Base-by-base conservation (phyloP, 2,329 filamentous ascomycete genomes). In the Mycogone perniciosa region DNA sequence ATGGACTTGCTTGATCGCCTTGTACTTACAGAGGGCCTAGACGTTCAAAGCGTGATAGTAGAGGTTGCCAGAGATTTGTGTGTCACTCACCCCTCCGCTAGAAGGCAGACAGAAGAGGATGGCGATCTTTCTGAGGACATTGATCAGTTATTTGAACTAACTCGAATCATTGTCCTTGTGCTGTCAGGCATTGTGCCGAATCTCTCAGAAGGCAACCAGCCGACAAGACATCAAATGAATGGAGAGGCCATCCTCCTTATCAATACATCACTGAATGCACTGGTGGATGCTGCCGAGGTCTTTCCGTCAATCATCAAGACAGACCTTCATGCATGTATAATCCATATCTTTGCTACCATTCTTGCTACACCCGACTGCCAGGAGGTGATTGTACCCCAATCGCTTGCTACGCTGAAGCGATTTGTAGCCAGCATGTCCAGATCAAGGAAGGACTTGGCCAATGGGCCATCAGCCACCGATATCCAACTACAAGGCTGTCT, bases 231-330 rank as follows among this genome's bases (percentile, higher is more conserved):
- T 61, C 84, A 87, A 60, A 84, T 95, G 61, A 91, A 88, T 1
- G 91, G 96, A 60, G 92, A 97, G 66, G 88, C 89, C 1, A 80
- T 95, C 13, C 75, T 85, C 2, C 80, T 99, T 3, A 82, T 96
- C 45, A 84, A 84, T 27, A 83, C 87, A 2, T 85, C 89, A 1
- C 76, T 99, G 2, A 87, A 91, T 53, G 89, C 93, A 1, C 80
- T 99, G 2, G 93, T 97, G 4, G 89, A 97, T 63, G 91, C 93
- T 1, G 91, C 93, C 6, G 89, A 95, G 55, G 90, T 97, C 11
- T 99, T 99, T 70, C 95, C 95, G 0, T 84, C 88, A 2, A 91
- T 99, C 60, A 99, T 99, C 73, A 93, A 93, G 64, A 92, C 90
- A 7, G 93, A 99, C 66, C 77, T 99, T 6, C 90, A 97, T 64